Base-by-base conservation (phyloP, 2,329 filamentous ascomycete genomes). In the Neonectria ditissima region DNA sequence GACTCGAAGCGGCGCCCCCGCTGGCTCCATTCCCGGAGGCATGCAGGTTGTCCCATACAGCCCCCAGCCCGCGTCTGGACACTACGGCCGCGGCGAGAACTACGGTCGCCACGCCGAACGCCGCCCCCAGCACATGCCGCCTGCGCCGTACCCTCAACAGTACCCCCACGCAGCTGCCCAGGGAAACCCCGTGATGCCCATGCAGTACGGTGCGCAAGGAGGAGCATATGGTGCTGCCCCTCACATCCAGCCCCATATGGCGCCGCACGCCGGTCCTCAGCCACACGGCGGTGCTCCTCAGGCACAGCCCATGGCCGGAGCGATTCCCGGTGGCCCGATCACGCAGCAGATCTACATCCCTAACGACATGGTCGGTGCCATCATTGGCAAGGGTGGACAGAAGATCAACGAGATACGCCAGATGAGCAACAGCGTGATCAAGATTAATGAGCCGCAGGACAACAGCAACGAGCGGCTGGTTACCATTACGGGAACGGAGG, bases 371-470 rank as follows among this genome's bases (percentile, higher is more conserved):
- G 96, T 99, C 57, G 96, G 96, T 67, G 96, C 96, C 59, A 99
- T 99, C 74, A 99, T 99, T 73, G 96, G 96, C 75, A 99, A 99
- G 83, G 96, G 96, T 66, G 96, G 96, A 69, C 92, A 94, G 59
- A 99, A 99, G 87, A 99, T 99, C 86, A 99, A 99, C 77, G 96
- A 99, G 81, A 99, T 99, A 70, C 90, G 96, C 72, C 94, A 97
- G 79, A 89, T 99, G 73, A 97, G 92, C 79, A 96, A 95, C 72
- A 98, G 95, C 81, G 94, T 99, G 50, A 98, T 99, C 80, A 99
- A 99, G 85, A 99, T 99, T 85, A 98, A 99, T 78, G 96, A 99
- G 79, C 96, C 96, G 1, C 96, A 97, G 79, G 96, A 98, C 80
- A 98, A 97, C 82, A 98, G 93, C 86, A 99, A 98, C 76, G 96